Percentiles rank a stretch among this genome's conserved stretches.
These are phyloP conservation scores for Teunomyces tritomae DNA, from an alignment of 805 yeast genomes.

Conservation along the genomic window DNA sequence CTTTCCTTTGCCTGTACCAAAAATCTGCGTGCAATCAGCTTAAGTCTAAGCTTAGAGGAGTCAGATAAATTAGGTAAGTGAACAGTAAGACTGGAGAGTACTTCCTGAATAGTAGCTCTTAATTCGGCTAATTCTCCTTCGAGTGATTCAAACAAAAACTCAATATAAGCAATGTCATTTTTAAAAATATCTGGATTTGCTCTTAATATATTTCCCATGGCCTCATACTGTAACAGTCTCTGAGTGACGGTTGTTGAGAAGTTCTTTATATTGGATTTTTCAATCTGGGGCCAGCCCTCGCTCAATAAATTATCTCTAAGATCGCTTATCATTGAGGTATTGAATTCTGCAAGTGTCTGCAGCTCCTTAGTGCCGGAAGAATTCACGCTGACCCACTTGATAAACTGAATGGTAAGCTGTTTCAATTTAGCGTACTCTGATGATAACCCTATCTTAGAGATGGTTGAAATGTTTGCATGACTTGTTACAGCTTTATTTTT, in stretches of 20 bases:
- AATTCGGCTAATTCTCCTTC: slow-evolving; percentile 62
- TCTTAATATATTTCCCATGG: slow-evolving; percentile 65
- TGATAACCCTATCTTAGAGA: slow-evolving; percentile 59
- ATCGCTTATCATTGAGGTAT: slow-evolving; percentile 47
- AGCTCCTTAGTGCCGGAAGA: slow-evolving; percentile 5
- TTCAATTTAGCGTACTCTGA: slow-evolving; percentile 53
- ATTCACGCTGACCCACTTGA: slow-evolving; percentile 53
- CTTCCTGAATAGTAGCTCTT: slow-evolving; percentile 67
- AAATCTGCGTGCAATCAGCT: slow-evolving; percentile 30
- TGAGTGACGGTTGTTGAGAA: slow-evolving; percentile 37
- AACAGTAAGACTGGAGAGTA: slow-evolving; percentile 56
- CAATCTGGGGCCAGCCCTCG: slow-evolving; percentile 61
- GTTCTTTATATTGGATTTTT: slow-evolving; percentile 31
- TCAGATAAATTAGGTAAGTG: slow-evolving; percentile 43
- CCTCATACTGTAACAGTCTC: slow-evolving; percentile 70
- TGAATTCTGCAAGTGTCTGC: slow-evolving; percentile 24
- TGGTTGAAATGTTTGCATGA: slow-evolving; percentile 39
- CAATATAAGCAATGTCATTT: slow-evolving; percentile 50
- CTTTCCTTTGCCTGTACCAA: slow-evolving; percentile 16
- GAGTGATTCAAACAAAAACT: slow-evolving; percentile 69
- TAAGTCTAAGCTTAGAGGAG: slow-evolving; percentile 41
- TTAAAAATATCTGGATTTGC: slow-evolving; percentile 41
- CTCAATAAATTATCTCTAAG: slow-evolving; percentile 50
- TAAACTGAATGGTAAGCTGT: slow-evolving; percentile 57
- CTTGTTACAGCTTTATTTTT: slow-evolving; percentile 53